Evolutionary conservation across 257 asterid genomes (phyloP).

Genomic region (Fraxinus excelsior): DNA sequence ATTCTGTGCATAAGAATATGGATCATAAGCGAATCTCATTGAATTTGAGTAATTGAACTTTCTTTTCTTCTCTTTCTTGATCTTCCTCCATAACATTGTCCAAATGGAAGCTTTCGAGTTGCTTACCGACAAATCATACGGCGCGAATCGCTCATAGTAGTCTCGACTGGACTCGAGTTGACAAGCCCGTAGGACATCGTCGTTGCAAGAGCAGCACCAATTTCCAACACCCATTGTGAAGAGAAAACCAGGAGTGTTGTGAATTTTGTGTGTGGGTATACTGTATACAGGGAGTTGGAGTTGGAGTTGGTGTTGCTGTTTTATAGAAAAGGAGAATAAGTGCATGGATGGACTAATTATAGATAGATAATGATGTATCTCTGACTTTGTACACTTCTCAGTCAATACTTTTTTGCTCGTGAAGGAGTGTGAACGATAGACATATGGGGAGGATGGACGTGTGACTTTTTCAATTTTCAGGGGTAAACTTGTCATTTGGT

Average conservation of each 20-base stretch:
- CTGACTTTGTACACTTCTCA: neutral
- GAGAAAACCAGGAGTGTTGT: neutral
- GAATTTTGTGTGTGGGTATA: conserved; percentile 12
- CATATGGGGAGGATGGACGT: conserved; percentile 15
- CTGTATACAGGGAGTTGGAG: neutral
- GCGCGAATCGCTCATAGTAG: conserved; percentile 41
- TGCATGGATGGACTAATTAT: conserved; percentile 28
- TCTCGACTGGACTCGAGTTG: conserved; percentile 34
- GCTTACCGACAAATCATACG: conserved; percentile 21
- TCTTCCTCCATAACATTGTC: conserved; percentile 72
- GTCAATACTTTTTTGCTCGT: neutral
- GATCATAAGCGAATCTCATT: conserved; percentile 65
- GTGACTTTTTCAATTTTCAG: conserved; percentile 11
- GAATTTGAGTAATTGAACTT: conserved; percentile 40
- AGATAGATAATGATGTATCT: conserved; percentile 6
- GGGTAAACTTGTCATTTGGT: conserved; percentile 33
- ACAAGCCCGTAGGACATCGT: conserved; percentile 41
- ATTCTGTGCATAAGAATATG: conserved; percentile 61
- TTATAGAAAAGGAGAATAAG: conserved; percentile 8
- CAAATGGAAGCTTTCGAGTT: conserved; percentile 50
- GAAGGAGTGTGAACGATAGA: conserved; percentile 24
- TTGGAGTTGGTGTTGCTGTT: neutral
- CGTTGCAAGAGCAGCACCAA: conserved; percentile 33
- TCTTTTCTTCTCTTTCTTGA: conserved; percentile 63
- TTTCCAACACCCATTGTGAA: conserved; percentile 40